These are phyloP conservation scores for Exophiala xenobiotica DNA, from an alignment of 2,329 filamentous ascomycete genomes.

Conservation along the genomic window DNA sequence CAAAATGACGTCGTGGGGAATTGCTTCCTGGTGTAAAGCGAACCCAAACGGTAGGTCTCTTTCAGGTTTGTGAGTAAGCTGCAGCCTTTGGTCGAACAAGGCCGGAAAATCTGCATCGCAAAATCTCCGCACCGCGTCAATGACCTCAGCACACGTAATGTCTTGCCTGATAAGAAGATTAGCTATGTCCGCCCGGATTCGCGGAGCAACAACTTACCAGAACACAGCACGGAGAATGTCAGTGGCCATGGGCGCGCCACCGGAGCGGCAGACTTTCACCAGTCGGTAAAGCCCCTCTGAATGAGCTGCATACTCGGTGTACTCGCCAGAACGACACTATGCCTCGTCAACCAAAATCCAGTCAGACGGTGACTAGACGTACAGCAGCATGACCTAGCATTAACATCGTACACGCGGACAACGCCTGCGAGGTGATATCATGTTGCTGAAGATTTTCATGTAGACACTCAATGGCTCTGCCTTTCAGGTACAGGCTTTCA, in stretches of 20 bases:
- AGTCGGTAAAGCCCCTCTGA: slow-evolving; percentile 13
- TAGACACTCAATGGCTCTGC: slow-evolving; percentile 12
- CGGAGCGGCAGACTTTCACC: slow-evolving; percentile 6
- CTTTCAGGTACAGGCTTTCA: slow-evolving; percentile 12
- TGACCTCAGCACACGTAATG: slow-evolving; percentile 7
- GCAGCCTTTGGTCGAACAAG: neutral
- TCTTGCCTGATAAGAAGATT: slow-evolving; percentile 9
- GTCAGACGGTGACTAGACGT: neutral
- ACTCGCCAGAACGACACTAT: slow-evolving; percentile 13
- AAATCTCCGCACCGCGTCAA: slow-evolving; percentile 5
- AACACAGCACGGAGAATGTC: slow-evolving; percentile 12
- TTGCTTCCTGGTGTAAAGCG: slow-evolving; percentile 7
- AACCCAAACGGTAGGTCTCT: slow-evolving; percentile 9
- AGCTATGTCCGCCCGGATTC: neutral
- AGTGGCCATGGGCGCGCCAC: slow-evolving; percentile 1
- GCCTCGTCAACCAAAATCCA: neutral
- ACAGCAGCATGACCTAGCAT: slow-evolving; percentile 12
- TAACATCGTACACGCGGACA: slow-evolving; percentile 14
- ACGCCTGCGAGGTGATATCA: slow-evolving; percentile 3
- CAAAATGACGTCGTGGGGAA: slow-evolving; percentile 4
- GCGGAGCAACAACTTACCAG: slow-evolving; percentile 2
- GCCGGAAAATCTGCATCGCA: slow-evolving; percentile 4
- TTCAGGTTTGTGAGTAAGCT: neutral
- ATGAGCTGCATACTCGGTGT: slow-evolving; percentile 12
- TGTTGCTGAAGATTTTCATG: slow-evolving; percentile 7